Evolutionary conservation across 108 stramenopile species (phyloP).

Genomic region (Skeletonema menzelii): DNA sequence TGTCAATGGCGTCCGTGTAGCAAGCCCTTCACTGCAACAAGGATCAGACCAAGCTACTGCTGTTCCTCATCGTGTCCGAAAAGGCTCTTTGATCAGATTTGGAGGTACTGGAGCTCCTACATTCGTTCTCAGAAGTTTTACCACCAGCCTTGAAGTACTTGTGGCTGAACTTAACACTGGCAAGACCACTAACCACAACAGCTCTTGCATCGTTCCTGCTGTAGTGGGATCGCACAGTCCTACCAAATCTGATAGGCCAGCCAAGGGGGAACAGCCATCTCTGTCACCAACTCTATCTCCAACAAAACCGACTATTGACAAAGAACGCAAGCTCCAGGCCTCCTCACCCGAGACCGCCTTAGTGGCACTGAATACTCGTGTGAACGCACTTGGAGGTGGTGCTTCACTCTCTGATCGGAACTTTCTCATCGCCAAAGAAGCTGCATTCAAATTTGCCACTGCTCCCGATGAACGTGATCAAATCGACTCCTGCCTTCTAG

Average conservation of each 20-base stretch:
- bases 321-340: background rate
- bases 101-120: slow-evolving; percentile 81
- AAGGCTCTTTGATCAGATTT: slow-evolving; percentile 79
- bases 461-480: slow-evolving; percentile 14
- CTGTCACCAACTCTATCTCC: slow-evolving; percentile 24
- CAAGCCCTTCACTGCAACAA: slow-evolving; percentile 40
- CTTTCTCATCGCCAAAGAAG: slow-evolving; percentile 9
- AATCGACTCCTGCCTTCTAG: slow-evolving; percentile 24
- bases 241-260: background rate
- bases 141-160: slow-evolving; percentile 47
- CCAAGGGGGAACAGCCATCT: slow-evolving; percentile 21
- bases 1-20: slow-evolving; percentile 68
- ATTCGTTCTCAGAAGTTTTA: slow-evolving; percentile 74
- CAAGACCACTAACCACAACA: background rate
- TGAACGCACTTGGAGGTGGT: slow-evolving; percentile 42
- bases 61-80: slow-evolving; percentile 63
- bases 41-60: slow-evolving; percentile 39
- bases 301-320: slow-evolving; percentile 6
- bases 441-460: slow-evolving; percentile 17
- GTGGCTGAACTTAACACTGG: slow-evolving; percentile 23
- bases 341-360: slow-evolving; percentile 22
- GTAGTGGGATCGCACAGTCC: background rate
- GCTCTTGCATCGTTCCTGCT: background rate
- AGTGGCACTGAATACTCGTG: slow-evolving; percentile 34
- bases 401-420: slow-evolving; percentile 16